These are phyloP conservation scores for Arachis hypogaea DNA, from an alignment of 306 rosid species.

Conservation along the genomic window DNA sequence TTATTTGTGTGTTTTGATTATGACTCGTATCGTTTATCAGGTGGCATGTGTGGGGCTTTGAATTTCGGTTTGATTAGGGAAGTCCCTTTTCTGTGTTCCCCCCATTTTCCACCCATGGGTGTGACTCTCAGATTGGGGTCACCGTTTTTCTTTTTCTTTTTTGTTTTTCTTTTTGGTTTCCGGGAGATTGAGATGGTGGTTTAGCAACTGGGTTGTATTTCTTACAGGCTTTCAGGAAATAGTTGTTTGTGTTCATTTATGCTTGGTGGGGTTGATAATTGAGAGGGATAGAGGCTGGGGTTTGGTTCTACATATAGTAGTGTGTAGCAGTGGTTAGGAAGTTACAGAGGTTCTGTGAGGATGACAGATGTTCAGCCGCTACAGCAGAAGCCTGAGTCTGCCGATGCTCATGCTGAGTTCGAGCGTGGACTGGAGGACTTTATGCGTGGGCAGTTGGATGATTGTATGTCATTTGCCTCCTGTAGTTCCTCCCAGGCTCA, in stretches of 20 bases:
- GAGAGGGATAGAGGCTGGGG: slow-evolving; percentile 41
- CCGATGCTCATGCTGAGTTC: slow-evolving; percentile 74
- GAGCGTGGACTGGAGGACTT: slow-evolving; percentile 87
- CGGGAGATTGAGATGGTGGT: slow-evolving; percentile 55
- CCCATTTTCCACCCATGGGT: slow-evolving; percentile 30
- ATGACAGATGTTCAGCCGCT: slow-evolving; percentile 89
- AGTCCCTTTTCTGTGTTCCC: slow-evolving; percentile 12
- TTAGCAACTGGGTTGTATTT: slow-evolving; percentile 40
- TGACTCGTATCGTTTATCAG: slow-evolving; percentile 47
- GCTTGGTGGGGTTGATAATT: slow-evolving; percentile 37
- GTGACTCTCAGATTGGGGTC: slow-evolving; percentile 48
- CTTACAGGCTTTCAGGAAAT: slow-evolving; percentile 43
- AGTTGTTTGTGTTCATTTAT: slow-evolving; percentile 35
- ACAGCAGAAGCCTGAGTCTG: slow-evolving; percentile 94
- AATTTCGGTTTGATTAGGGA: slow-evolving; percentile 59
- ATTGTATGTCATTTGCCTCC: slow-evolving; percentile 92
- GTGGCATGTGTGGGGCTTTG: slow-evolving; percentile 57
- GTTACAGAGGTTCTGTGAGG: slow-evolving; percentile 46
- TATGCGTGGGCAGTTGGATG: slow-evolving; percentile 97
- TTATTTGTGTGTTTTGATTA: slow-evolving; percentile 40
- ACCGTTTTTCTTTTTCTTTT: slow-evolving; percentile 50
- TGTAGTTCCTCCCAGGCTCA: slow-evolving; percentile 81
- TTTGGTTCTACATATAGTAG: slow-evolving; percentile 42
- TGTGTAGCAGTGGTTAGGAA: slow-evolving; percentile 34
- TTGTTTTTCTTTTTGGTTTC: slow-evolving; percentile 52